Percentiles rank a stretch among this genome's conserved stretches.
phyloP scores from a whole-genome alignment of 176 grass and related monocot species.

The Musa itinerans region DNA sequence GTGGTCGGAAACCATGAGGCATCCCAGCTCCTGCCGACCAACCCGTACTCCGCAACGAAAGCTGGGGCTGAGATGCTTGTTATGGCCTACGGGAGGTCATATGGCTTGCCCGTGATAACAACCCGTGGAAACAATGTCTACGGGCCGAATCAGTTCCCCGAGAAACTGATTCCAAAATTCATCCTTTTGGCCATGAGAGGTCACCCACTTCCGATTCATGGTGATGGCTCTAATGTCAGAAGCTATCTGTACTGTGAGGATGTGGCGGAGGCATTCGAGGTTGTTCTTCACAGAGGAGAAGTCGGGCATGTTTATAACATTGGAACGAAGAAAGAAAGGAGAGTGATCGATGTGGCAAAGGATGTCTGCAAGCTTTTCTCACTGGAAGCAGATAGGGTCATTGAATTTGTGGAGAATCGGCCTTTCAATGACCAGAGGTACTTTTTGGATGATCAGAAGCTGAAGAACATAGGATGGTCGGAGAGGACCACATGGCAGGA shows the following conservation, averaged over 20 bases:
- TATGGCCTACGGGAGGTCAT: constrained; percentile 19
- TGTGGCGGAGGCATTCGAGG: constrained; percentile 16
- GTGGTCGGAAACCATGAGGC: constrained; percentile 22
- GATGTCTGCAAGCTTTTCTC: constrained; percentile 16
- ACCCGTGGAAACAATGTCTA: constrained; percentile 20
- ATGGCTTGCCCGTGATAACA: constrained; percentile 16
- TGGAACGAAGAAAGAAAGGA: constrained; percentile 16
- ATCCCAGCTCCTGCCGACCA: constrained; percentile 13
- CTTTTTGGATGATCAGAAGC: constrained; percentile 24
- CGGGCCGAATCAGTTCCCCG: constrained; percentile 20
- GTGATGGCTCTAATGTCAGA: constrained; percentile 19
- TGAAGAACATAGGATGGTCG: constrained; percentile 14
- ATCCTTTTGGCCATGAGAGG: constrained; percentile 23
- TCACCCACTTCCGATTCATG: constrained; percentile 12
- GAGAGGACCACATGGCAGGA: constrained; percentile 15
- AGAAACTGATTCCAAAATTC: constrained; percentile 18
- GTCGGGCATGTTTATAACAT: constrained; percentile 22
- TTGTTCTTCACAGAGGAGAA: constrained; percentile 15
- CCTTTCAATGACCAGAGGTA: constrained; percentile 23
- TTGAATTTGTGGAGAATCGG: constrained; percentile 10
- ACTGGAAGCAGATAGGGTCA: neutral
- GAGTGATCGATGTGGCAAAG: constrained; percentile 20
- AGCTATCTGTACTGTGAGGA: constrained; percentile 21
- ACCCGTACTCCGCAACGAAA: constrained; percentile 18
- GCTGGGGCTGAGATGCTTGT: constrained; percentile 23